Percentiles rank a stretch among this genome's conserved stretches.
Evolutionary conservation across 1,284 basidiomycete species (phyloP).

Genomic region (Sporisorium scitamineum): DNA sequence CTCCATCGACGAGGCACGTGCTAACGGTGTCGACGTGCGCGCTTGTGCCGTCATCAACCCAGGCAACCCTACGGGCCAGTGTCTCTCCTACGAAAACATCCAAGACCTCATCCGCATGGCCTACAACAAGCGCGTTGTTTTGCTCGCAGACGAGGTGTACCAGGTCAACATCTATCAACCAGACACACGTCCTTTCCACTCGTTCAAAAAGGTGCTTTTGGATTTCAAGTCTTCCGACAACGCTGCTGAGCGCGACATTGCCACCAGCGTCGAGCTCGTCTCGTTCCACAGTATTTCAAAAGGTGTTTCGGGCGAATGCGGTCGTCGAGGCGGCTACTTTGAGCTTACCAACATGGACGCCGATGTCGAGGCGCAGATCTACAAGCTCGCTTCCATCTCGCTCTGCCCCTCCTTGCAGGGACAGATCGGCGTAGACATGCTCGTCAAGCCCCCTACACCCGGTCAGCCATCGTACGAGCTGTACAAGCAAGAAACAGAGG

Average conservation of each 20-base stretch:
- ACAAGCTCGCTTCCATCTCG: constrained; percentile 65
- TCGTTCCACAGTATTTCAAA: constrained; percentile 67
- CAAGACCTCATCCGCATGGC: constrained; percentile 62
- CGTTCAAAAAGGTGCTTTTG: constrained; percentile 66
- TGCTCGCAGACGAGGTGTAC: constrained; percentile 69
- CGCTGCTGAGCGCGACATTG: constrained; percentile 51
- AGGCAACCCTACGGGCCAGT: constrained; percentile 67
- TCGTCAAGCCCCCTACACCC: constrained; percentile 60
- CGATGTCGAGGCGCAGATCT: constrained; percentile 64
- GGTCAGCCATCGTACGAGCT: constrained; percentile 62
- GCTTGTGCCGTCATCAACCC: constrained; percentile 67
- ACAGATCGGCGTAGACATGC: constrained; percentile 67
- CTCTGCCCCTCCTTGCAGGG: constrained; percentile 67
- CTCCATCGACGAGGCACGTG: constrained; percentile 78
- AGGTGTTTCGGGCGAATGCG: constrained; percentile 66
- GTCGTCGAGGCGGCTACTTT: constrained; percentile 67
- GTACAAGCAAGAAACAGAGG: constrained; percentile 53
- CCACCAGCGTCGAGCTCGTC: constrained; percentile 64
- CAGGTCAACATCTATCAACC: constrained; percentile 67
- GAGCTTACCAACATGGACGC: constrained; percentile 65
- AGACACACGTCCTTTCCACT: constrained; percentile 61
- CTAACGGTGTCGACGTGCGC: constrained; percentile 73
- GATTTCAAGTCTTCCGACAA: constrained; percentile 51
- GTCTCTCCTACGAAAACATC: constrained; percentile 61
- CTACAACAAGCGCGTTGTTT: constrained; percentile 59